A percentile compares a stretch with the other conserved stretches of the same genome.
Evolutionary conservation across 495 filamentous ascomycete species (phyloP).

Genomic region (Aspergillus hancockii): DNA sequence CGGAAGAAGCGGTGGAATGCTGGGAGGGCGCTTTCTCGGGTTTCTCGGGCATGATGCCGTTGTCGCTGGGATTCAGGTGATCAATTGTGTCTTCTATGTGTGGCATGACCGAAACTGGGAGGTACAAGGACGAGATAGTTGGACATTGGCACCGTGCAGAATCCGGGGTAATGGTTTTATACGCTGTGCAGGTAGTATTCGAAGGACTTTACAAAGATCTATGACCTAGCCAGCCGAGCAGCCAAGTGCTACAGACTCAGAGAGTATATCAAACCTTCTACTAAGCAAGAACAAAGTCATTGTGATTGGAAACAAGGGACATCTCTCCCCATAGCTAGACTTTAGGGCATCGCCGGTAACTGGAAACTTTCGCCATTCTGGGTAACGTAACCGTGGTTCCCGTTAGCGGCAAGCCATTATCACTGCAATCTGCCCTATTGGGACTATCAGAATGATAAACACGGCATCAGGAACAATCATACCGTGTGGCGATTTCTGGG

Average conservation of each 20-base stretch:
- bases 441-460: background rate
- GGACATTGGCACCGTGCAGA: background rate
- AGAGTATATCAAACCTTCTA: background rate
- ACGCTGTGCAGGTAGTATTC: background rate
- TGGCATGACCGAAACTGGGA: background rate
- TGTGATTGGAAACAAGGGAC: background rate
- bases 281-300: background rate
- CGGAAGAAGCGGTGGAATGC: background rate
- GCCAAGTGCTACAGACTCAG: background rate
- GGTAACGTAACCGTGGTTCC: background rate
- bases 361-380: slow-evolving; percentile 3
- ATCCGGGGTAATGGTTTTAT: background rate
- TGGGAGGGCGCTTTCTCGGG: background rate
- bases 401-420: background rate
- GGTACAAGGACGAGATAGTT: background rate
- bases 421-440: slow-evolving; percentile 2
- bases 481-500: background rate
- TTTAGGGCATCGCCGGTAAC: background rate
- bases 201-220: background rate
- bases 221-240: background rate
- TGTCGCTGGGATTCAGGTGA: background rate
- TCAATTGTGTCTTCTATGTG: background rate
- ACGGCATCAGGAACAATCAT: background rate
- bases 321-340: background rate
- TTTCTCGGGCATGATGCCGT: background rate